Conservation (phyloP, 2,329 filamentous ascomycete genomes). For the Penicillium sp. region DNA sequence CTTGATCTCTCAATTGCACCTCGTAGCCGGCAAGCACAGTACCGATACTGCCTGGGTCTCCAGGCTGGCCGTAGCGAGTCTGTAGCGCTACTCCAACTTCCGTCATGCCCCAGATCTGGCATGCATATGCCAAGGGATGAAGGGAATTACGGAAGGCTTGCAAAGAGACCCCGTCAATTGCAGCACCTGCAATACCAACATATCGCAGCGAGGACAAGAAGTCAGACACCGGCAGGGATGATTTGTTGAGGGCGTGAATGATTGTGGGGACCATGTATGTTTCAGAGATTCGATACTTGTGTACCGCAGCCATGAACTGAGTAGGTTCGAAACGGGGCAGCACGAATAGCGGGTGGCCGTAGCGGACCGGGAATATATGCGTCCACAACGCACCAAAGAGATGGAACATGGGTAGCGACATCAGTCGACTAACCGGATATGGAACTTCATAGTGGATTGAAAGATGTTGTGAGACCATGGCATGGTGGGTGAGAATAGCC, state of each 20-base stretch:
- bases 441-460: conserved; percentile 45
- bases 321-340: conserved; percentile 49
- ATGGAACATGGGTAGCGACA: conserved; percentile 58
- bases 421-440: conserved; percentile 47
- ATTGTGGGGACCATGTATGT: conserved; percentile 53
- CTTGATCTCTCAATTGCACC: conserved; percentile 37
- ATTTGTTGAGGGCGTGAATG: conserved; percentile 39
- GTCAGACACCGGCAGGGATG: conserved; percentile 22
- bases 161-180: conserved; percentile 47
- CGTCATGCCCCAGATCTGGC: conserved; percentile 59
- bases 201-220: conserved; percentile 46
- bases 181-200: conserved; percentile 53
- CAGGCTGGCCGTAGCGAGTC: conserved; percentile 41
- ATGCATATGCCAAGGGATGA: conserved; percentile 43
- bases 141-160: conserved; percentile 46
- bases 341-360: conserved; percentile 51
- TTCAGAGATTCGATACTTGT: conserved; percentile 51
- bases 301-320: conserved; percentile 43
- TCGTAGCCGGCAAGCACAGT: conserved; percentile 45
- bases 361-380: conserved; percentile 49
- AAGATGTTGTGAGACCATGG: conserved; percentile 55
- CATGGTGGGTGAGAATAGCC: conserved; percentile 60
- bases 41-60: conserved; percentile 52
- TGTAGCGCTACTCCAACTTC: conserved; percentile 53
- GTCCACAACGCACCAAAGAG: conserved; percentile 52